A percentile compares a stretch with the other conserved stretches of the same genome.
Evolutionary conservation across 1,284 basidiomycete genomes (phyloP).

Genomic region (Inonotus obliquus): DNA sequence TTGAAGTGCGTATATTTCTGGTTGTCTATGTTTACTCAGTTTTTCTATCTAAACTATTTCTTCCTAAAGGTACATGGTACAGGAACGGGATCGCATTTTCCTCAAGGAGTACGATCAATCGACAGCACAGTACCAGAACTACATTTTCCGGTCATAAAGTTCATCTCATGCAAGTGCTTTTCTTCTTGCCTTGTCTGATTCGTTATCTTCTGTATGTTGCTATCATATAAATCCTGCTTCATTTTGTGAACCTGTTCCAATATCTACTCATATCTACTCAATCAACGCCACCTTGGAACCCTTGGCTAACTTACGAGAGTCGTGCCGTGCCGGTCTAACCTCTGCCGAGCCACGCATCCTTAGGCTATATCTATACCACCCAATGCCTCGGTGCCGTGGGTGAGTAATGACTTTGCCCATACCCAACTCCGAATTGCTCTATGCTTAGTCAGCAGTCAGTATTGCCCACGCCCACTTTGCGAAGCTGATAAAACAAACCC

Average conservation of each 20-base stretch:
- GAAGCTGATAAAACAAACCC: background rate
- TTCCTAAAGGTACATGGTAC: constrained; percentile 56
- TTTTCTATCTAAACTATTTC: constrained; percentile 8
- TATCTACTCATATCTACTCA: too few species aligned
- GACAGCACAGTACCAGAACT: constrained; percentile 48
- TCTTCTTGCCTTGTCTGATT: too few species aligned
- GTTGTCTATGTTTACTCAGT: background rate
- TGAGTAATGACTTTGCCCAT: too few species aligned
- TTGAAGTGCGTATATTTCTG: constrained; percentile 58
- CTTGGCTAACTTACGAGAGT: too few species aligned
- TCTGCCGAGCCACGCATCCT: too few species aligned
- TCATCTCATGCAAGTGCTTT: background rate
- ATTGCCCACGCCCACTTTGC: background rate
- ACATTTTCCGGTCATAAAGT: background rate
- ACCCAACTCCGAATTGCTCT: background rate
- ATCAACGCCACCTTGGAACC: too few species aligned
- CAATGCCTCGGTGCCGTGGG: too few species aligned
- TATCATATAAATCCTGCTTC: too few species aligned
- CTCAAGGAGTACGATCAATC: constrained; percentile 70
- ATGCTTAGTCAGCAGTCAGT: background rate
- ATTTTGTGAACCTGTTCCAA: too few species aligned
- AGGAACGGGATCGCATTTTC: constrained; percentile 65
- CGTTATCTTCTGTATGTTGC: too few species aligned
- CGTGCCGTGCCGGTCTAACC: too few species aligned
- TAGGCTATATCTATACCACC: too few species aligned